Evolutionary conservation across 2,329 filamentous ascomycete genomes (phyloP).

Genomic region (Davidsoniella australis): DNA sequence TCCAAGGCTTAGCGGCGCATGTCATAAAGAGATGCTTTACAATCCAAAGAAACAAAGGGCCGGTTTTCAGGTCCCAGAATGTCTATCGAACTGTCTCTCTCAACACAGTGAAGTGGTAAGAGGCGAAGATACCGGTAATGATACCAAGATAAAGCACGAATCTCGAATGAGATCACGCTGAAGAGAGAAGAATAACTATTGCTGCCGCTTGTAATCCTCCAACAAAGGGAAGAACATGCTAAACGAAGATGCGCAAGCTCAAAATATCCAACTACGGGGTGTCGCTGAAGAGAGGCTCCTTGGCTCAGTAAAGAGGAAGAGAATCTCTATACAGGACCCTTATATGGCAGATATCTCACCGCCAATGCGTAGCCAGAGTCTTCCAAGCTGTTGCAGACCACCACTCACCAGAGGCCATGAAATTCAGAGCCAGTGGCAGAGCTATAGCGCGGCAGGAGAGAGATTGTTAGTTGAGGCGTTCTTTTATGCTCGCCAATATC

Average conservation of each 20-base stretch:
- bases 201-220: conserved; percentile 46
- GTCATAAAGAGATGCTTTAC: not conserved
- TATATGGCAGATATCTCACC: too few species aligned
- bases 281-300: not conserved
- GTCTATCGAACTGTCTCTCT: too few species aligned
- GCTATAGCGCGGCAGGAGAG: conserved; percentile 31
- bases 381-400: conserved; percentile 16
- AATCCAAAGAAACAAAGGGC: not conserved
- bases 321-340: too few species aligned
- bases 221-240: conserved; percentile 17
- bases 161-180: not conserved
- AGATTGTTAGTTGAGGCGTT: not conserved
- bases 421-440: conserved; percentile 68
- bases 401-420: conserved; percentile 83
- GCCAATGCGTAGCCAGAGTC: too few species aligned
- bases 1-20: not conserved
- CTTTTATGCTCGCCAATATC: not conserved
- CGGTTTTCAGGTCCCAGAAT: not conserved
- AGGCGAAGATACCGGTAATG: too few species aligned
- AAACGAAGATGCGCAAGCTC: conserved; percentile 12
- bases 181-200: conserved; percentile 18
- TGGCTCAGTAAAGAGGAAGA: conserved; percentile 9
- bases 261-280: not conserved
- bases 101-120: too few species aligned
- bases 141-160: not conserved